Conservation (phyloP, 2,329 filamentous ascomycete species). For the Aspergillus ibericus region DNA sequence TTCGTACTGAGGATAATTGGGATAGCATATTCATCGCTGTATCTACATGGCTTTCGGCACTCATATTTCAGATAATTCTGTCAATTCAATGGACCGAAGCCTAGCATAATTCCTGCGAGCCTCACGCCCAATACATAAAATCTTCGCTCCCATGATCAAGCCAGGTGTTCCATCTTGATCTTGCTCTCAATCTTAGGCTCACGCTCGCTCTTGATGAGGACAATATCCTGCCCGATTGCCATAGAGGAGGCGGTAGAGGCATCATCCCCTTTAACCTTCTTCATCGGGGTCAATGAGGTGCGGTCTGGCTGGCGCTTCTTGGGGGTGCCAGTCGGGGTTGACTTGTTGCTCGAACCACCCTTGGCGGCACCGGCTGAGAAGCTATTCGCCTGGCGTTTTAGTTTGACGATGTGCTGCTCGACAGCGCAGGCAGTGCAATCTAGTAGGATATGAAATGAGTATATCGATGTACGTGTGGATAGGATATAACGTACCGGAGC, state of each 20-base stretch:
- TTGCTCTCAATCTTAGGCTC: not conserved
- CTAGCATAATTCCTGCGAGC: not conserved
- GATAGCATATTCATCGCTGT: too few species aligned
- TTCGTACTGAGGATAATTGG: too few species aligned
- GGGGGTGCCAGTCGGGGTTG: not conserved
- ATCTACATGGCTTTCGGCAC: too few species aligned
- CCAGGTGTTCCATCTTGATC: not conserved
- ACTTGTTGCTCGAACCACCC: not conserved
- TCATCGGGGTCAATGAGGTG: not conserved
- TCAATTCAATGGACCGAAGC: too few species aligned
- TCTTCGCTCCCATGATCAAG: not conserved
- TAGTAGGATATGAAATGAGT: not conserved
- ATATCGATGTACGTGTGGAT: too few species aligned
- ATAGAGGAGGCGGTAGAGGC: not conserved
- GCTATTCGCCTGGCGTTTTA: not conserved
- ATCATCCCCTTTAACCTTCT: not conserved
- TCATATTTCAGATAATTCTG: too few species aligned
- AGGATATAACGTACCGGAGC: slow-evolving; percentile 4
- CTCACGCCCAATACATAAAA: not conserved
- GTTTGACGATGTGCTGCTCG: slow-evolving; percentile 5
- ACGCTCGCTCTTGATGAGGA: not conserved
- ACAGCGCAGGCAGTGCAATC: slow-evolving; percentile 10
- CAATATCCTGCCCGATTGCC: not conserved
- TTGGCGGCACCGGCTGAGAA: not conserved
- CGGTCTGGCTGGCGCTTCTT: slow-evolving; percentile 3